phyloP scores from a whole-genome alignment of 2,329 filamentous ascomycete genomes.

The Epicoccum sorghinum region DNA sequence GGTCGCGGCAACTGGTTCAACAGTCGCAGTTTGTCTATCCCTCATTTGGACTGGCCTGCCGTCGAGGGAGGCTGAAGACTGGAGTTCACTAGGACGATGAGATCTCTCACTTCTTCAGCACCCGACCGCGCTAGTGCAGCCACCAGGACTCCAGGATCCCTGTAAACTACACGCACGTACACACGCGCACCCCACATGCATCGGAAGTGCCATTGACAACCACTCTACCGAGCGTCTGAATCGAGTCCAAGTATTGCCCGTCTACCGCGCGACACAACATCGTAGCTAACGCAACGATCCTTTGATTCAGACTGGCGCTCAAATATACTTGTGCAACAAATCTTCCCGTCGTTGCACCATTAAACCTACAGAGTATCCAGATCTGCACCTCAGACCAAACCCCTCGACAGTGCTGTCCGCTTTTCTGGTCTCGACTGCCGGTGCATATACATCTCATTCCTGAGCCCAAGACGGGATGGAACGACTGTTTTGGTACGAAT shows the following conservation, averaged over 20 bases:
- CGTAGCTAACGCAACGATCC: neutral
- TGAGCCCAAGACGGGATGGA: neutral
- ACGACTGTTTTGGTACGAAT: neutral
- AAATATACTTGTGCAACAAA: slow-evolving; percentile 1
- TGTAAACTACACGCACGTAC: slow-evolving; percentile 5
- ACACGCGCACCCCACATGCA: slow-evolving; percentile 10
- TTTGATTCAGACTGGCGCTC: neutral
- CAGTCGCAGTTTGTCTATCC: slow-evolving; percentile 7
- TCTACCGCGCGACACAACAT: neutral
- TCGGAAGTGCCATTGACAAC: neutral
- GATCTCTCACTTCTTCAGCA: slow-evolving; percentile 9
- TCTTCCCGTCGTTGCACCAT: neutral
- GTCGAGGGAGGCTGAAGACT: slow-evolving; percentile 6
- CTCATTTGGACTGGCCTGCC: slow-evolving; percentile 7
- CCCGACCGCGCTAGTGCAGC: slow-evolving; percentile 12
- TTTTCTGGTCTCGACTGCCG: neutral
- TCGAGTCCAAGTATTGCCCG: neutral
- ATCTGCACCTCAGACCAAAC: neutral
- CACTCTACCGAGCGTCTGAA: neutral
- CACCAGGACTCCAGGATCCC: slow-evolving; percentile 13
- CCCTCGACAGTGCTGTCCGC: neutral
- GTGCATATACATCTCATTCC: neutral
- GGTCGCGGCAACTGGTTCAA: slow-evolving; percentile 2
- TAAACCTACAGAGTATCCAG: neutral
- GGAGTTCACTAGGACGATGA: neutral